Base-by-base conservation (phyloP, 2,329 filamentous ascomycete genomes). In the Cadophora malorum region DNA sequence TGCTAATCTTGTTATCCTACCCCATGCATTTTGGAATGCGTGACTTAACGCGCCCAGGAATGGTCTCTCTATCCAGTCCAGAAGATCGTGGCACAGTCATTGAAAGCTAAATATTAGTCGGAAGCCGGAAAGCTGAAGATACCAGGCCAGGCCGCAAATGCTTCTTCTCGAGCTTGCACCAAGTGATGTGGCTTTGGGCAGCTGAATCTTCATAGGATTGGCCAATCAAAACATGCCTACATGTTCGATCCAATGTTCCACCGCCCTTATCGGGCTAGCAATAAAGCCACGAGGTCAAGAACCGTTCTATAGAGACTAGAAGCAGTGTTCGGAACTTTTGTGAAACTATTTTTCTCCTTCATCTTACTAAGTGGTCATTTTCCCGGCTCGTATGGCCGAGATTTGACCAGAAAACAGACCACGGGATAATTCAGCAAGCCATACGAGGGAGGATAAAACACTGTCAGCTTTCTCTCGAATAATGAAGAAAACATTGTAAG, bases 101-200 rank as follows among this genome's bases (percentile, higher is more conserved):
- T 45, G 41, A 19, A 19, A 45, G 41, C 41, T 35, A 31, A 38
- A 16, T n/a, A 14, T 21, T 14, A 3, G 33, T 23, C 33, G 19
- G 21, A 58, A 23, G 6, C 9, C 55, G 16, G 28, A 55, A 33
- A n/a, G 19, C 52, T 31, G 14, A 55, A n/a, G 52, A 33, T 19
- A 55, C 7, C n/a, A 58, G 55, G 53, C 53, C 53, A 58, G 55
- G 53, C 53, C 53, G 53, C 45, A n/a, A 49, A 49, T 49, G 45
- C 45, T 49, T 28, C 50, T 33, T 45, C 16, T 45, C 41, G 41
- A 16, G 41, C 41, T 45, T 55, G 9, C 23, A 55, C 23, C 8
- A 16, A 35, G 35, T 41, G 55, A 28, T 59, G 58, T 47, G 58
- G 58, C 58, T 61, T 61, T 12, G 4, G 21, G 38, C 10, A 33